Percentiles rank a stretch among this genome's conserved stretches.
Conservation (phyloP, 2,329 filamentous ascomycete species). For the Penicillium sp. region DNA sequence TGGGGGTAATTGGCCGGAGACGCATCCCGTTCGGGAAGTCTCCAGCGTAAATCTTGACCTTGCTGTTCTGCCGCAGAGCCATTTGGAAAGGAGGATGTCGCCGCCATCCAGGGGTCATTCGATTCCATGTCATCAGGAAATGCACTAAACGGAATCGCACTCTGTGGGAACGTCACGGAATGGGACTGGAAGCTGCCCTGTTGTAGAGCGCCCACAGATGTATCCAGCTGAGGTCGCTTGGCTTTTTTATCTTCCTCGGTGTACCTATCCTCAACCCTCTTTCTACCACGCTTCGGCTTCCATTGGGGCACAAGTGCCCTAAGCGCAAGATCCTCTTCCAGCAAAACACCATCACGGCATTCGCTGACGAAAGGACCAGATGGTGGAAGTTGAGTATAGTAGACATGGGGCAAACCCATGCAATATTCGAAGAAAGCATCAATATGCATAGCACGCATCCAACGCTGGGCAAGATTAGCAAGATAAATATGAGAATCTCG, state of each 20-base stretch:
- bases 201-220: conserved; percentile 49
- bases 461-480: conserved; percentile 58
- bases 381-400: conserved; percentile 74
- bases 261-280: conserved; percentile 63
- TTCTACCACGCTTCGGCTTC: conserved; percentile 59
- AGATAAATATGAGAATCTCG: background rate
- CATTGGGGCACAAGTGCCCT: conserved; percentile 77
- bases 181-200: conserved; percentile 41
- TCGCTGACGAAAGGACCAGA: conserved; percentile 61
- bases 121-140: conserved; percentile 56
- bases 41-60: conserved; percentile 44
- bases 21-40: conserved; percentile 55
- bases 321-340: conserved; percentile 86
- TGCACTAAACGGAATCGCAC: conserved; percentile 53
- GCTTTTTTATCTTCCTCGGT: conserved; percentile 54
- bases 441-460: conserved; percentile 96
- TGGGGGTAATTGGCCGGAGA: conserved; percentile 72
- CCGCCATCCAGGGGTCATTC: conserved; percentile 39
- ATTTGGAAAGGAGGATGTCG: conserved; percentile 43
- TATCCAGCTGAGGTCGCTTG: conserved; percentile 64
- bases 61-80: conserved; percentile 32
- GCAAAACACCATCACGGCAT: conserved; percentile 74
- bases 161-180: conserved; percentile 51
- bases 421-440: conserved; percentile 94
- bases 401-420: conserved; percentile 71